Percentiles rank a stretch among this genome's conserved stretches.
phyloP scores from a whole-genome alignment of 495 filamentous ascomycete genomes.

The Elasticomyces elasticus region DNA sequence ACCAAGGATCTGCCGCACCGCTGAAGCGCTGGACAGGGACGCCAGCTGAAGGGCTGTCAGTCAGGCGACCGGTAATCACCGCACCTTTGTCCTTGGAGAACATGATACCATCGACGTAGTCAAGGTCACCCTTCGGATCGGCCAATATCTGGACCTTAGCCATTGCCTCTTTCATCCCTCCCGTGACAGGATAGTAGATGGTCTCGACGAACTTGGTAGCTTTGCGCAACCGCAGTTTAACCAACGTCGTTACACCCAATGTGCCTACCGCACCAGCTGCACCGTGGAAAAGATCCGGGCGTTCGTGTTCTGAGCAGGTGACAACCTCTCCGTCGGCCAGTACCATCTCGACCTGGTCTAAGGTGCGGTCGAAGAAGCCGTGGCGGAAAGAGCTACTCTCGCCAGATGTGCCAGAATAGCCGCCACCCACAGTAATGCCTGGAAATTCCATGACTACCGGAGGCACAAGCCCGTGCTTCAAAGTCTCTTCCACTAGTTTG shows the following conservation, averaged over 20 bases:
- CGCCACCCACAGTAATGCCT: conserved; percentile 49
- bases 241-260: conserved; percentile 43
- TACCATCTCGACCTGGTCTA: conserved; percentile 45
- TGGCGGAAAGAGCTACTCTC: conserved; percentile 48
- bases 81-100: conserved; percentile 38
- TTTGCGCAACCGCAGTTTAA: conserved; percentile 42
- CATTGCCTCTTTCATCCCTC: conserved; percentile 34
- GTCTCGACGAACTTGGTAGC: conserved; percentile 43
- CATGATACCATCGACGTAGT: conserved; percentile 48
- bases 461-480: conserved; percentile 45
- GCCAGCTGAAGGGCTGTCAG: conserved; percentile 20
- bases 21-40: conserved; percentile 36
- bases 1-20: conserved; percentile 46
- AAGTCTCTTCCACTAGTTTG: conserved; percentile 43
- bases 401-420: conserved; percentile 45
- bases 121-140: conserved; percentile 30
- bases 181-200: conserved; percentile 36
- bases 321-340: conserved; percentile 44
- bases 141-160: conserved; percentile 28
- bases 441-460: conserved; percentile 53
- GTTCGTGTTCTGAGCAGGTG: conserved; percentile 30
- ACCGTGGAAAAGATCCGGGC: conserved; percentile 43
- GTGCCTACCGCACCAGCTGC: conserved; percentile 45
- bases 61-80: conserved; percentile 41
- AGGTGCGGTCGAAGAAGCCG: conserved; percentile 46